Evolutionary conservation across 176 grass and related monocot genomes (phyloP), one percentile per base, ranked within the genome.

Genomic region (Cenchrus americanus): DNA sequence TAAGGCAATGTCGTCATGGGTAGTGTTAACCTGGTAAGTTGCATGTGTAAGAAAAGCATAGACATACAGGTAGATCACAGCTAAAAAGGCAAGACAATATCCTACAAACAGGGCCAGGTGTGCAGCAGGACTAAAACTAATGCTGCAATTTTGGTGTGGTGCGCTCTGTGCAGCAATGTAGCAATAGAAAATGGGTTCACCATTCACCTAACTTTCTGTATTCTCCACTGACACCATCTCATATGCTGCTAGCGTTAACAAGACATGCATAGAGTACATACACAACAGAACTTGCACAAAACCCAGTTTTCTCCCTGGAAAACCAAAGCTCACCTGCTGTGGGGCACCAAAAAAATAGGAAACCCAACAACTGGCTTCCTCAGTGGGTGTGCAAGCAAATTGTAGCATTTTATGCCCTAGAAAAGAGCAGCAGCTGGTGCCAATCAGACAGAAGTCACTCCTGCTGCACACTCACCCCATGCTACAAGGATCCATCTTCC

Each of bases 401-500:
- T 86, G 64, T 83, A 60, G 62, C 24, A 41, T 55, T 86, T 19
- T 83, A 71, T 87, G 84, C 76, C 84, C 84, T 84, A 62, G 32
- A 90, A 18, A 80, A 75, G 84, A 69, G 84, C 80, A 90, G 85
- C 46, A 80, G 32, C 53, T 83, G 69, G 32, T 66, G 58, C 69
- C 83, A 89, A 89, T 89, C 86, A 86, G 76, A 86, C 69, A 15
- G 14, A 73, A 79, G 79, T 73, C 55, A 83, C 83, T 88, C 62
- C 65, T 83, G 66, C 66, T 75, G 73, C 78, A 87, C 74, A 83
- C 84, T 79, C 75, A 69, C 61, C 75, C 74, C 80, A 87, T 60
- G 55, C 49, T 87, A 63, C 85, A 84, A 90, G 85, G 80, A 90
- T 87, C 80, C 85, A 90, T 62, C 60, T 73, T 61, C 80, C 53